These are phyloP conservation scores for Sporisorium sorghi DNA, from an alignment of 1,284 basidiomycete genomes.

Conservation along the genomic window DNA sequence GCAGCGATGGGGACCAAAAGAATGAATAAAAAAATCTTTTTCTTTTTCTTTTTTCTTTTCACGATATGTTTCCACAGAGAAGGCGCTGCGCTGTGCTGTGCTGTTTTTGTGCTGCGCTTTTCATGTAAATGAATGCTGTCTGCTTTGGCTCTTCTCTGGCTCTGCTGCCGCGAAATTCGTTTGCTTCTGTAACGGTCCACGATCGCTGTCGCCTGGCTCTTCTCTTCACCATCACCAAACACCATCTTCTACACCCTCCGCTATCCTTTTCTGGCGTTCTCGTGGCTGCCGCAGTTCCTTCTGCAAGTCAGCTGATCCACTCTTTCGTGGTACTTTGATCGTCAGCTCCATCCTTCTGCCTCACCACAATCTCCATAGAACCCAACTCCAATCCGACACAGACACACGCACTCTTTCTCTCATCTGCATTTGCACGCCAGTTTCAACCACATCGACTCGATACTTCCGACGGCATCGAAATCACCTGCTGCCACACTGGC, in stretches of 20 bases:
- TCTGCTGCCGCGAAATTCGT: background rate
- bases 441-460: background rate
- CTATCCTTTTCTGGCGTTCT: background rate
- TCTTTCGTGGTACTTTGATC: background rate
- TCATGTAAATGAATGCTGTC: no score
- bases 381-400: background rate
- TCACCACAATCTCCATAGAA: background rate
- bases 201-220: background rate
- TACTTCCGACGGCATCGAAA: background rate
- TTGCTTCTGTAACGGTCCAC: no score
- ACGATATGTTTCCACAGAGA: no score
- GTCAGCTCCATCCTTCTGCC: background rate
- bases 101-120: no score
- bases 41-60: no score
- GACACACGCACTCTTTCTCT: no score
- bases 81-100: background rate
- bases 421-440: background rate
- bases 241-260: background rate
- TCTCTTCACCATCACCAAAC: background rate
- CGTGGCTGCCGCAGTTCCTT: constrained; percentile 17
- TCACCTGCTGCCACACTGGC: background rate
- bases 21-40: no score
- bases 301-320: constrained; percentile 11
- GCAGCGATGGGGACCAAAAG: no score
- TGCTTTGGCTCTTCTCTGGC: no score